Evolutionary conservation across 768 basidiomycete genomes (phyloP).

Genomic region (Stropharia rugosoannulata): DNA sequence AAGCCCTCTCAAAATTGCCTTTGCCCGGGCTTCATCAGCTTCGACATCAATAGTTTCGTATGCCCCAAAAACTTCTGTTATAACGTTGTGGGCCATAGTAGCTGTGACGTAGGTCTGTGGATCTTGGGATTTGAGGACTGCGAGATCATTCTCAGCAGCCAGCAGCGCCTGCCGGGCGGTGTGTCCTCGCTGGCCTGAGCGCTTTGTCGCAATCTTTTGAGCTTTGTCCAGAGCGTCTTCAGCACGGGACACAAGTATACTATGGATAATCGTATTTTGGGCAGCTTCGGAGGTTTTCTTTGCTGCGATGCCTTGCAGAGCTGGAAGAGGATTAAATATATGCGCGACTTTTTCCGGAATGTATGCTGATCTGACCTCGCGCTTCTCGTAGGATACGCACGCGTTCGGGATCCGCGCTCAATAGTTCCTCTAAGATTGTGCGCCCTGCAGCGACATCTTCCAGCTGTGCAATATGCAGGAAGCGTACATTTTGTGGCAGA

Average conservation of each 20-base stretch:
- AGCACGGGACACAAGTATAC: conserved; percentile 21
- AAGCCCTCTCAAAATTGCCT: conserved; percentile 53
- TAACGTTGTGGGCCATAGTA: conserved; percentile 21
- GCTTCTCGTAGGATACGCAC: conserved; percentile 27
- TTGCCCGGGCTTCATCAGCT: conserved; percentile 46
- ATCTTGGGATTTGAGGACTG: conserved; percentile 25
- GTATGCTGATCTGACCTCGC: conserved; percentile 16
- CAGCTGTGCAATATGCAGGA: conserved; percentile 31
- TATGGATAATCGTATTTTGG: conserved; percentile 22
- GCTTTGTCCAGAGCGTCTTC: conserved; percentile 29
- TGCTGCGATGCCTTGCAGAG: conserved; percentile 20
- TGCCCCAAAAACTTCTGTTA: conserved; percentile 25
- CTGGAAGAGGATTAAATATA: conserved; percentile 7
- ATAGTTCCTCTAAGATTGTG: conserved; percentile 25
- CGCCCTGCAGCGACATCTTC: conserved; percentile 26
- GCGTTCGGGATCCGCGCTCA: conserved; percentile 25
- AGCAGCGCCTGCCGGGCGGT: conserved; percentile 54
- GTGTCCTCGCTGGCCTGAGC: conserved; percentile 57
- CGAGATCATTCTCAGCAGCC: conserved; percentile 40
- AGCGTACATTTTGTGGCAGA: conserved; percentile 30
- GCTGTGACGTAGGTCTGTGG: conserved; percentile 28
- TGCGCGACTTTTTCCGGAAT: neutral
- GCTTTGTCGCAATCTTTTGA: conserved; percentile 46
- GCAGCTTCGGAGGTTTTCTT: conserved; percentile 18
- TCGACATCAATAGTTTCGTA: conserved; percentile 34